A percentile compares a stretch with the other conserved stretches of the same genome.
Evolutionary conservation across 2,329 filamentous ascomycete genomes (phyloP).

Genomic region (Penicillium sumatraense): DNA sequence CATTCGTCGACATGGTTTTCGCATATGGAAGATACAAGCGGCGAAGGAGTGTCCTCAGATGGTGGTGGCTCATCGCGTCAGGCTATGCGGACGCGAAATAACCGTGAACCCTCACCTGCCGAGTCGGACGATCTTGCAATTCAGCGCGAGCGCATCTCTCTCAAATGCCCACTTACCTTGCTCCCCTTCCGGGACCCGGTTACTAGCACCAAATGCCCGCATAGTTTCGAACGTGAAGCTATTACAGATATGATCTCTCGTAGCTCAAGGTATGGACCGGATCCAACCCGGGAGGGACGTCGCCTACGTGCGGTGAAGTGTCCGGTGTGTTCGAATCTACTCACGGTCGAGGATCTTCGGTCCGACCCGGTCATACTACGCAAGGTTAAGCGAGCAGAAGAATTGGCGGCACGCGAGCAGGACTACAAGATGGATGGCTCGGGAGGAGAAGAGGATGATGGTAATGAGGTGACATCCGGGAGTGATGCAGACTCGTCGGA

Average conservation of each 20-base stretch:
- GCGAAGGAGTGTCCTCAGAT: background rate
- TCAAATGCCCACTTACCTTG: constrained; percentile 55
- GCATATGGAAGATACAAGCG: constrained; percentile 47
- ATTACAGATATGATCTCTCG: constrained; percentile 50
- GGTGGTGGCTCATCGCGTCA: constrained; percentile 10
- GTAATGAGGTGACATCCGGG: constrained; percentile 35
- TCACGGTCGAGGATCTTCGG: constrained; percentile 45
- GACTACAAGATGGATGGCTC: constrained; percentile 35
- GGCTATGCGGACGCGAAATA: constrained; percentile 21
- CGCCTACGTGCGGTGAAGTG: constrained; percentile 41
- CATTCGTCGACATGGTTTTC: constrained; percentile 67
- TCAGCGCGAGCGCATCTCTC: constrained; percentile 48
- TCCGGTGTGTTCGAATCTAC: constrained; percentile 45
- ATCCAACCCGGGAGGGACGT: constrained; percentile 15
- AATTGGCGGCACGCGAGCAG: constrained; percentile 31
- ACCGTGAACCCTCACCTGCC: constrained; percentile 27
- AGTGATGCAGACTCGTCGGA: constrained; percentile 28
- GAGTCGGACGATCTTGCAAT: constrained; percentile 53
- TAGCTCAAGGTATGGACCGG: constrained; percentile 32
- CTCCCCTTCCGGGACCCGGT: constrained; percentile 51
- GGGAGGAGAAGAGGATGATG: constrained; percentile 15
- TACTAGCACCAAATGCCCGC: constrained; percentile 54
- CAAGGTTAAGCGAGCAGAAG: constrained; percentile 42
- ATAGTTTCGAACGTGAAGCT: constrained; percentile 54
- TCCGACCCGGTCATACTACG: constrained; percentile 46